Conservation (phyloP, 768 basidiomycete genomes). For the Trametes villosa region DNA sequence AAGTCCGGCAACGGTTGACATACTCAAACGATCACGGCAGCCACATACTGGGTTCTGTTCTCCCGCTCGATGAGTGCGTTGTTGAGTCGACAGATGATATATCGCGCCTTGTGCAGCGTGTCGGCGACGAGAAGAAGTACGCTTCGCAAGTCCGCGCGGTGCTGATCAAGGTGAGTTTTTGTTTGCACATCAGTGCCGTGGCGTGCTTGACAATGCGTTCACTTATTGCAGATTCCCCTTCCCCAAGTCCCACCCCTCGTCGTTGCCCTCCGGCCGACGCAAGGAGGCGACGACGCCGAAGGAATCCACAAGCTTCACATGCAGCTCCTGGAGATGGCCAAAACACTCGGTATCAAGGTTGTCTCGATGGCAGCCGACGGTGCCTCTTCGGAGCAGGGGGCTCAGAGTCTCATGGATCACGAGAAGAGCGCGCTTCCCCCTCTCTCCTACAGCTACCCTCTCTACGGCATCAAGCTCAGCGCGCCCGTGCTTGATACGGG, state of each 20-base stretch:
- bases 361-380: constrained; percentile 31
- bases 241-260: not conserved
- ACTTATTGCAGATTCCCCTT: not conserved
- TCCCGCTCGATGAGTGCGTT: constrained; percentile 27
- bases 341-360: constrained; percentile 10
- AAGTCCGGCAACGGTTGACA: constrained; percentile 30
- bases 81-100: constrained; percentile 33
- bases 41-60: constrained; percentile 33
- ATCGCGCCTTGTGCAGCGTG: constrained; percentile 1
- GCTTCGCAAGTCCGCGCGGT: not conserved
- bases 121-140: not conserved
- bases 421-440: constrained; percentile 11
- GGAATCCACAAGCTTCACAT: not conserved
- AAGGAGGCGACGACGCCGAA: not conserved
- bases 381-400: constrained; percentile 30
- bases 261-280: not conserved
- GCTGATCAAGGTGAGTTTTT: not conserved
- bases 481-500: constrained; percentile 29
- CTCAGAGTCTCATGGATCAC: constrained; percentile 30
- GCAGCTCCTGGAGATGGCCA: not conserved
- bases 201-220: too few species aligned
- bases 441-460: constrained; percentile 24
- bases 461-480: constrained; percentile 29
- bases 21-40: constrained; percentile 34
- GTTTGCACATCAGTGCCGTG: not conserved